These are phyloP conservation scores for Ilex paraguariensis DNA, from an alignment of 305 asterid genomes.

Conservation along the genomic window DNA sequence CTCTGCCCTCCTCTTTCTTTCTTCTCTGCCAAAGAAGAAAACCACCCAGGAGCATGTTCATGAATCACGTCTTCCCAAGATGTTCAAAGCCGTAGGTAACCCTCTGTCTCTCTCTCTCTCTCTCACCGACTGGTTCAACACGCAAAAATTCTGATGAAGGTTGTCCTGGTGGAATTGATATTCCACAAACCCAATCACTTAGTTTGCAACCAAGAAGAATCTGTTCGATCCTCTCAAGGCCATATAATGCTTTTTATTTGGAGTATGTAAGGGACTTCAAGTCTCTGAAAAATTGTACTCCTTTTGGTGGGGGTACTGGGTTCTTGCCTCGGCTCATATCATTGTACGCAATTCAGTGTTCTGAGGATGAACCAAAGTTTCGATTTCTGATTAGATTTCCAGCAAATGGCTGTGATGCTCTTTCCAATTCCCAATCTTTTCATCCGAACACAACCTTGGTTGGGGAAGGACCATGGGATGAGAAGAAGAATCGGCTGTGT, in stretches of 20 bases:
- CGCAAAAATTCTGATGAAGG: slow-evolving; percentile 24
- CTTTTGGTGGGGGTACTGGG: too few relatives aligned
- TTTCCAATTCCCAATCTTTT: too few relatives aligned
- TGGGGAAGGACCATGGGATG: slow-evolving; percentile 46
- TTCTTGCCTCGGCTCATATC: too few relatives aligned
- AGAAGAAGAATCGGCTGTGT: slow-evolving; percentile 25
- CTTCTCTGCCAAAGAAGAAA: not conserved
- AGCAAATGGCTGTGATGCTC: too few relatives aligned
- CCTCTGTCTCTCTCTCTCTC: not conserved
- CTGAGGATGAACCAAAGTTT: too few relatives aligned
- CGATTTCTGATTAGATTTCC: too few relatives aligned
- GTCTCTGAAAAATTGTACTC: too few relatives aligned
- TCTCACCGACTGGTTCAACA: slow-evolving; percentile 41
- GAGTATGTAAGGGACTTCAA: too few relatives aligned
- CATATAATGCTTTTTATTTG: too few relatives aligned
- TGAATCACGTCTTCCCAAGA: slow-evolving; percentile 7
- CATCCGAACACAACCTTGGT: too few relatives aligned
- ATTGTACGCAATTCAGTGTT: too few relatives aligned
- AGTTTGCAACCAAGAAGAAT: slow-evolving; percentile 13
- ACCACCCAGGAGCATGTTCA: not conserved
- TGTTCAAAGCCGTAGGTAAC: slow-evolving; percentile 23
- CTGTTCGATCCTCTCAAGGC: slow-evolving; percentile 15
- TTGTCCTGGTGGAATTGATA: slow-evolving; percentile 10
- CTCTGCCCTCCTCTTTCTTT: not conserved
- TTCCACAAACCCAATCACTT: slow-evolving; percentile 17